phyloP scores from a whole-genome alignment of 2,329 filamentous ascomycete species.

The Penicillium aurantiogriseum region DNA sequence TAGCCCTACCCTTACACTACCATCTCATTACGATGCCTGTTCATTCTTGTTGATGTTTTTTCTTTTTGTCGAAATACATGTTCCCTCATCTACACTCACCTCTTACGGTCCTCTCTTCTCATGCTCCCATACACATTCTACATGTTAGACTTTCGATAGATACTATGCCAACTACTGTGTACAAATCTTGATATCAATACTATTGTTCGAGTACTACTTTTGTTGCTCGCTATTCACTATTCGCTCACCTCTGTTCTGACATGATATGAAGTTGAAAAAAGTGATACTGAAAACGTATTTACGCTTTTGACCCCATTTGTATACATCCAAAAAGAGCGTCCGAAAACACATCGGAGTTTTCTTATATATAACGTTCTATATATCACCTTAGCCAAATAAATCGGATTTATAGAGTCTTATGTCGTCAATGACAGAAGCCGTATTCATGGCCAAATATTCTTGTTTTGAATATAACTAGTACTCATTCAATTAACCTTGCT shows the following conservation, averaged over 20 bases:
- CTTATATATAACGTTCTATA: background rate
- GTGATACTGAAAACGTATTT: background rate
- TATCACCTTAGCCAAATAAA: background rate
- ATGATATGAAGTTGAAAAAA: background rate
- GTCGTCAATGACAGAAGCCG: background rate
- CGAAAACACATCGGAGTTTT: background rate
- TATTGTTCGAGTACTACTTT: background rate
- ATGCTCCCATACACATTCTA: slow-evolving; percentile 5
- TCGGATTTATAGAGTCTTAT: background rate
- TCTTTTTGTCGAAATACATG: background rate
- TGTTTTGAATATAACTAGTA: background rate
- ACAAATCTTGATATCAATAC: slow-evolving; percentile 12
- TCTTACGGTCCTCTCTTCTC: slow-evolving; percentile 7
- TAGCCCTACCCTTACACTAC: background rate
- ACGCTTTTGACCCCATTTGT: no score
- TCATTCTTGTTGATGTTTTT: background rate
- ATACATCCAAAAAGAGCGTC: background rate
- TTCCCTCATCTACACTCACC: slow-evolving; percentile 7
- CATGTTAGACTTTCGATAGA: slow-evolving; percentile 18
- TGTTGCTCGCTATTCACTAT: background rate
- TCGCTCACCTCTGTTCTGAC: background rate
- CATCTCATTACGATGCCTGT: background rate
- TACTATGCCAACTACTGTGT: slow-evolving; percentile 13
- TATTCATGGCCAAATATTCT: background rate
- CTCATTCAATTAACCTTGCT: background rate